A percentile compares a stretch with the other conserved stretches of the same genome.
Evolutionary conservation across 805 yeast species (phyloP).

Genomic region (Kodamaea leandrae): DNA sequence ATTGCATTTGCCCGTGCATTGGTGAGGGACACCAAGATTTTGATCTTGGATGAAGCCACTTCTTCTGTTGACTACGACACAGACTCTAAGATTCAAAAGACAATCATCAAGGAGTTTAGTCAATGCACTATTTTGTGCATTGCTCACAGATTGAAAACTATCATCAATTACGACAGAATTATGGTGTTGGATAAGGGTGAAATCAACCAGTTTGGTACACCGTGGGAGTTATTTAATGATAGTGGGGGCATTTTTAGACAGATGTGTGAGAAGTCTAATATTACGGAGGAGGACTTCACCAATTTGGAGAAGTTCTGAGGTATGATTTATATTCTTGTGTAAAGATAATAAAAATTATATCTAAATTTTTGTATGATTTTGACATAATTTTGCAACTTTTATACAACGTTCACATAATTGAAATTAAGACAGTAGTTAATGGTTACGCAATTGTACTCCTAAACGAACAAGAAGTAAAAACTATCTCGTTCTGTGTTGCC

Average conservation of each 20-base stretch:
- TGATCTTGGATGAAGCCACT: conserved; percentile 84
- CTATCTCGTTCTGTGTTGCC: no score
- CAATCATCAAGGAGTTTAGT: conserved; percentile 66
- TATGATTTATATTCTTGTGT: no score
- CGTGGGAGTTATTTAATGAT: conserved; percentile 51
- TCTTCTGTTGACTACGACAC: conserved; percentile 83
- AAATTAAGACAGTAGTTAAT: no score
- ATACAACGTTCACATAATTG: no score
- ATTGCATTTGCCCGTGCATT: conserved; percentile 82
- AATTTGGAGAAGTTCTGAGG: neutral
- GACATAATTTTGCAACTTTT: no score
- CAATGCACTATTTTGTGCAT: conserved; percentile 79
- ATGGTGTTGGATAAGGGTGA: conserved; percentile 81
- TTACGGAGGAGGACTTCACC: conserved; percentile 42
- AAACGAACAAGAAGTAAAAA: no score
- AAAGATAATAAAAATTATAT: no score
- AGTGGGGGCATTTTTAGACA: conserved; percentile 54
- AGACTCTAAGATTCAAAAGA: conserved; percentile 73
- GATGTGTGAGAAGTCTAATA: conserved; percentile 61
- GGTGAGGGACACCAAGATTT: conserved; percentile 67
- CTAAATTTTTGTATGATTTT: no score
- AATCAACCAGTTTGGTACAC: conserved; percentile 71
- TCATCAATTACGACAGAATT: conserved; percentile 71
- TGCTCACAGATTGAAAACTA: conserved; percentile 81
- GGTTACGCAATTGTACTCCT: no score